A percentile compares a stretch with the other conserved stretches of the same genome.
Evolutionary conservation across 2,329 filamentous ascomycete species (phyloP).

Genomic region (Calonectria pseudoturangicola): DNA sequence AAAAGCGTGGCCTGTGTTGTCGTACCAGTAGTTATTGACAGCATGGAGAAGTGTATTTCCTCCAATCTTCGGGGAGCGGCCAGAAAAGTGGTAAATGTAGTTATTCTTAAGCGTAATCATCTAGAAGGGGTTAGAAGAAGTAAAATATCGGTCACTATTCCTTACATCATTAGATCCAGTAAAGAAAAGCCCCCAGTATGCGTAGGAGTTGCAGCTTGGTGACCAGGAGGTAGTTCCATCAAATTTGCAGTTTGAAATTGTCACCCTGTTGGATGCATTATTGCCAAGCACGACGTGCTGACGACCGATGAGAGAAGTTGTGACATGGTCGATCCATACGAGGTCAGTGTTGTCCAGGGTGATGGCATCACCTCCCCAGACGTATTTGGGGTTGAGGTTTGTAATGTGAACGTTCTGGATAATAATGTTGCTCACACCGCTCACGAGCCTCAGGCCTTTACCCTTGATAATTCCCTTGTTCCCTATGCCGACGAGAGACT

Average conservation of each 20-base stretch:
- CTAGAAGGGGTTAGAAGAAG: slow-evolving; percentile 1
- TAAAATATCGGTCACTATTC: not conserved
- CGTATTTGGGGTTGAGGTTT: slow-evolving; percentile 72
- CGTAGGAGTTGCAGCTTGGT: slow-evolving; percentile 72
- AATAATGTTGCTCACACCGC: slow-evolving; percentile 71
- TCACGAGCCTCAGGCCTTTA: slow-evolving; percentile 70
- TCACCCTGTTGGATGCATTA: slow-evolving; percentile 70
- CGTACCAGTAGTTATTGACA: slow-evolving; percentile 76
- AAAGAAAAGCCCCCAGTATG: slow-evolving; percentile 76
- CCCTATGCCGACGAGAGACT: slow-evolving; percentile 73
- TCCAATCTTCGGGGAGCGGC: slow-evolving; percentile 72
- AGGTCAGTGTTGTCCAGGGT: slow-evolving; percentile 66
- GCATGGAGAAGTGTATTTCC: slow-evolving; percentile 73
- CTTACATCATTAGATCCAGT: slow-evolving; percentile 69
- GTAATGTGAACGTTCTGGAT: slow-evolving; percentile 75
- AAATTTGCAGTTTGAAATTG: slow-evolving; percentile 75
- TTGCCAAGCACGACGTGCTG: slow-evolving; percentile 75
- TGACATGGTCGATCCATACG: slow-evolving; percentile 70
- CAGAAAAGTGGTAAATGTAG: slow-evolving; percentile 74
- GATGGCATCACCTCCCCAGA: slow-evolving; percentile 75
- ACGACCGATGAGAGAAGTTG: slow-evolving; percentile 73
- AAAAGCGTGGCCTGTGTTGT: slow-evolving; percentile 72
- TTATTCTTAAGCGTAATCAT: slow-evolving; percentile 73
- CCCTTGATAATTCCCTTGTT: slow-evolving; percentile 72
- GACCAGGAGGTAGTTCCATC: slow-evolving; percentile 72